These are phyloP conservation scores for Nitzschia sp. DNA, from an alignment of 108 stramenopile genomes.

Conservation along the genomic window DNA sequence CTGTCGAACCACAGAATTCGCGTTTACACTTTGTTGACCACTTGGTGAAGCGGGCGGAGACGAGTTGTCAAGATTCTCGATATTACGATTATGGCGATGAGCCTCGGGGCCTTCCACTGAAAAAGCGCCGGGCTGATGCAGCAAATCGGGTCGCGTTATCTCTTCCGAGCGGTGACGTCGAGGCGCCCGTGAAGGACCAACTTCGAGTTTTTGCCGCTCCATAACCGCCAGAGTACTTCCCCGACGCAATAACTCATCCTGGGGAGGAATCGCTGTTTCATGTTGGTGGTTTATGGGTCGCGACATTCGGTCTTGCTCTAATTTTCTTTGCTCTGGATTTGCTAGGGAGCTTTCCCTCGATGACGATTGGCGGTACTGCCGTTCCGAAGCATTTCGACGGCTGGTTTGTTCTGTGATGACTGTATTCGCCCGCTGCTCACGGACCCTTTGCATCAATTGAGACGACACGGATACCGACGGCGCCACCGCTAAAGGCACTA, in stretches of 20 bases:
- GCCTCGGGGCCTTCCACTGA: conserved; percentile 1
- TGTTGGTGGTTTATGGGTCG: background rate
- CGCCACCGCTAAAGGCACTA: too few species aligned
- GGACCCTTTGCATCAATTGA: too few species aligned
- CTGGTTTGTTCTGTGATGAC: too few species aligned
- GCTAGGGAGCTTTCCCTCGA: background rate
- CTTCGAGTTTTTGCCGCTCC: background rate
- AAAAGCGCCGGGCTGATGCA: background rate
- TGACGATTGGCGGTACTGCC: too few species aligned
- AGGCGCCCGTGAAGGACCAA: background rate
- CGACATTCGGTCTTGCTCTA: background rate
- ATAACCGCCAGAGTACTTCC: background rate
- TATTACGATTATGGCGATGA: background rate
- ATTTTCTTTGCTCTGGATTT: background rate
- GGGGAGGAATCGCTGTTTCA: too few species aligned
- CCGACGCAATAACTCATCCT: background rate
- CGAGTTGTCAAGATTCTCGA: background rate
- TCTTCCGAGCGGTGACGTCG: background rate
- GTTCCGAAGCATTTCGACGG: too few species aligned
- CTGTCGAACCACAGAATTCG: background rate
- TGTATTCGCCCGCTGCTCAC: too few species aligned
- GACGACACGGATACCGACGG: too few species aligned
- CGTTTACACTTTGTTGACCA: background rate
- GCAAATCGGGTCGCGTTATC: background rate
- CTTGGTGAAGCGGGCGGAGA: background rate